Evolutionary conservation across 1,284 basidiomycete species (phyloP).

Genomic region (Ganoderma meredithae): DNA sequence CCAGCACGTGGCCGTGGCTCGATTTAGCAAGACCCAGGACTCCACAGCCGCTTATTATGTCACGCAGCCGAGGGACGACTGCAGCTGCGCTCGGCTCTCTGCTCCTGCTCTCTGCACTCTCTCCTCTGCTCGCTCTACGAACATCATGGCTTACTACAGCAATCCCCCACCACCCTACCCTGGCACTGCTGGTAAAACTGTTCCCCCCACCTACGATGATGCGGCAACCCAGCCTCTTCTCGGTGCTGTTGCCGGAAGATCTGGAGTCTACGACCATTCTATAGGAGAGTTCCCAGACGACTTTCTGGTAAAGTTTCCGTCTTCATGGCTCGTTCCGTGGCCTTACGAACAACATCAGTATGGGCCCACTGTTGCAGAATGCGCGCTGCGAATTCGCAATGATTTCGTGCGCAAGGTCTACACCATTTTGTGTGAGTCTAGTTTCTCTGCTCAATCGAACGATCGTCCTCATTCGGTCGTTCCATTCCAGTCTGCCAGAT

Average conservation of each 20-base stretch:
- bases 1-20: conserved; percentile 28
- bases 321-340: background rate
- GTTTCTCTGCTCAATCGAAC: conserved; percentile 5
- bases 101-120: conserved; percentile 4
- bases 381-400: conserved; percentile 71
- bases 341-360: conserved; percentile 54
- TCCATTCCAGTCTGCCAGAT: conserved; percentile 70
- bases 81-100: conserved; percentile 20
- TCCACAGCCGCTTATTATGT: conserved; percentile 18
- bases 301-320: conserved; percentile 68
- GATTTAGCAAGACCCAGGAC: conserved; percentile 23
- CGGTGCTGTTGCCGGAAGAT: conserved; percentile 51
- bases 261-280: conserved; percentile 76
- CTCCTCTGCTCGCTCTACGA: conserved; percentile 17
- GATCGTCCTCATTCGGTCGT: conserved; percentile 21
- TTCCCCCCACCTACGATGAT: conserved; percentile 30
- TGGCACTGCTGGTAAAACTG: conserved; percentile 32
- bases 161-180: conserved; percentile 40
- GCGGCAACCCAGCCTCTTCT: conserved; percentile 54
- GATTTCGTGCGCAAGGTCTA: conserved; percentile 86
- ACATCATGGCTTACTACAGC: conserved; percentile 39
- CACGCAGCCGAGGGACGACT: conserved; percentile 1
- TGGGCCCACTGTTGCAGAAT: conserved; percentile 79
- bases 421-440: conserved; percentile 74
- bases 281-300: conserved; percentile 80